Conservation (phyloP, 305 asterid genomes). For the Lippia alba region DNA sequence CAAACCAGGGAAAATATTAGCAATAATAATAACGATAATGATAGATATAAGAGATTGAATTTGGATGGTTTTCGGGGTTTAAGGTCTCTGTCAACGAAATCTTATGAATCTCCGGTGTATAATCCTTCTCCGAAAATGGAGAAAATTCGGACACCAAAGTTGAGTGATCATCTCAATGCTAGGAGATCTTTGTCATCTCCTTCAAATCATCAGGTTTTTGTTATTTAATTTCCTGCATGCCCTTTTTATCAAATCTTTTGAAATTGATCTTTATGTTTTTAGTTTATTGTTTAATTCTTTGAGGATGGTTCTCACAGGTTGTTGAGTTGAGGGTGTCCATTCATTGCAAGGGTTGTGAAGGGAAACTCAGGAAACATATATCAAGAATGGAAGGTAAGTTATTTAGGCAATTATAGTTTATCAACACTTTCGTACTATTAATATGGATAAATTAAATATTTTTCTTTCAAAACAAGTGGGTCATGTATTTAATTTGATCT, state of each 20-base stretch:
- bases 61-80: constrained; percentile 38
- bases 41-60: constrained; percentile 28
- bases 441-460: not conserved
- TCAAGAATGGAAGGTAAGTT: constrained; percentile 86
- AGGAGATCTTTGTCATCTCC: constrained; percentile 44
- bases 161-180: constrained; percentile 31
- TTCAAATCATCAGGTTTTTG: constrained; percentile 38
- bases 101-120: constrained; percentile 48
- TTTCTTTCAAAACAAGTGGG: too few species aligned
- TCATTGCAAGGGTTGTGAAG: constrained; percentile 97
- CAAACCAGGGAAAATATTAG: constrained; percentile 5
- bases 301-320: constrained; percentile 37
- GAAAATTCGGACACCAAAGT: not conserved
- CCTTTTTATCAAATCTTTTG: constrained; percentile 12
- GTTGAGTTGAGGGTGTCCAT: constrained; percentile 90
- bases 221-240: not conserved
- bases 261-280: not conserved
- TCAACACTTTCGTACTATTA: not conserved
- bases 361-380: constrained; percentile 81
- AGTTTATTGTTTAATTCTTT: not conserved
- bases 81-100: constrained; percentile 51
- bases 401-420: too few species aligned
- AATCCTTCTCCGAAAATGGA: constrained; percentile 29
- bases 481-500: too few species aligned
- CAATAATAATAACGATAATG: too few species aligned